Base-by-base conservation (phyloP, 2,329 filamentous ascomycete species). In the Pseudocercospora musae region DNA sequence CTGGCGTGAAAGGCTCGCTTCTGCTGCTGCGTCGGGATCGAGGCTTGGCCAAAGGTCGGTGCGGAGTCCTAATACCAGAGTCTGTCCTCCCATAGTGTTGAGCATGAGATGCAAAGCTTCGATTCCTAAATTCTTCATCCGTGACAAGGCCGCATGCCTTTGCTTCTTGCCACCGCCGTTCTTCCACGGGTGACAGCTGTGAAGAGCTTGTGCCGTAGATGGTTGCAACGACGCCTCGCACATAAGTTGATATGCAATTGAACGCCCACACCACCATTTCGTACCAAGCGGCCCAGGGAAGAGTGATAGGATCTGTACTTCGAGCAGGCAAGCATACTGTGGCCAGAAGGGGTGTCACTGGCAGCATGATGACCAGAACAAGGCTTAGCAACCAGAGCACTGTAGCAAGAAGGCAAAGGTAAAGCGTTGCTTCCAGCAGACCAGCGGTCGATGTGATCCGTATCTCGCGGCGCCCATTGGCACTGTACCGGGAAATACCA, bases 1-100 rank as follows among this genome's bases (percentile, higher is more conserved):
- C 37, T 20, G 48, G 21, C 27, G 60, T 37, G 13, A 27, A 29
- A 1, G 48, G 33, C 4, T 33, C 57, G 9, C 25, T 53, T 48
- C 40, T 53, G 55, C 59, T 62, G 48, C 48, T 58, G 20, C 46
- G 25, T 53, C 59, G 11, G 18, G 46, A 27, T 15, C 46, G 18
- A 9, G 48, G 48, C 21, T 23, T 52, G 7, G 48, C 48, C 21
- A 52, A 25, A 0, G 48, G 21, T 52, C 48, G 48, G 4, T 20
- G 8, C 13, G 21, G 15, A 9, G 23, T 29, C 18, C 7, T 40
- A 2, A 37, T 15, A 37, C 13, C 33, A 8, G 13, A 40, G 6
- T 18, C 15, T n/a, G 37, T 8, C 37, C 15, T 40, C n/a, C 15
- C 15, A 40, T 40, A 40, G 37, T 15, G 1, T 18, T 40, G 37